Conservation (phyloP, 164 flowering plant species). For the Euptelea pleiosperma region DNA sequence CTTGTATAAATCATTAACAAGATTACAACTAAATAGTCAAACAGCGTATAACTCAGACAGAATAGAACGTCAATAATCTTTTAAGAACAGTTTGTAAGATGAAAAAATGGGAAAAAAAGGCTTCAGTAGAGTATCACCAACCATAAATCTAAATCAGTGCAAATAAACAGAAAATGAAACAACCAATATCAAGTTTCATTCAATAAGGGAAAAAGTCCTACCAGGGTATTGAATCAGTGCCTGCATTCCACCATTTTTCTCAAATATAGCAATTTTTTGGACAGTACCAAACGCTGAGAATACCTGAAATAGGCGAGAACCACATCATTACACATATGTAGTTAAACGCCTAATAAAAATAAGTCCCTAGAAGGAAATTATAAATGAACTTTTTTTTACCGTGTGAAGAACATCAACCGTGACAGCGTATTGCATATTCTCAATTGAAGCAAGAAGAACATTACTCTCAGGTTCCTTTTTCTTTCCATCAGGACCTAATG, state of each 20-base stretch:
- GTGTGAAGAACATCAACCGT: slow-evolving; percentile 89
- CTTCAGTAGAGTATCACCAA: too few species aligned
- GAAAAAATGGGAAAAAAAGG: too few species aligned
- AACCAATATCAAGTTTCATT: neutral
- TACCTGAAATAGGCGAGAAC: slow-evolving; percentile 43
- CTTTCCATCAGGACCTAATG: slow-evolving; percentile 81
- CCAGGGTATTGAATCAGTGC: slow-evolving; percentile 85
- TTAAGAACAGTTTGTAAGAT: too few species aligned
- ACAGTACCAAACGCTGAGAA: slow-evolving; percentile 88
- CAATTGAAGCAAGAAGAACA: slow-evolving; percentile 89
- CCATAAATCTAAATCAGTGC: too few species aligned
- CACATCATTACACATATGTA: neutral
- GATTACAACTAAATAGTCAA: too few species aligned
- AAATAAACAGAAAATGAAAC: neutral
- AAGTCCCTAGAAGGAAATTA: neutral
- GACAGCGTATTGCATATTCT: slow-evolving; percentile 93
- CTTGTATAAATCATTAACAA: too few species aligned
- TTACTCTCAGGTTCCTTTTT: slow-evolving; percentile 79
- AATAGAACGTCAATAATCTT: too few species aligned
- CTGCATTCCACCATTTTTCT: slow-evolving; percentile 89
- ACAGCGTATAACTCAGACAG: too few species aligned
- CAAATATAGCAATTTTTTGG: slow-evolving; percentile 94
- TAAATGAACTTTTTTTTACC: slow-evolving; percentile 35
- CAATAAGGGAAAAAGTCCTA: slow-evolving; percentile 20
- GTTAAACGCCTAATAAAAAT: neutral